Evolutionary conservation across 108 stramenopile genomes (phyloP), one percentile per base, ranked within the genome.

Genomic region (Seminavis robusta): DNA sequence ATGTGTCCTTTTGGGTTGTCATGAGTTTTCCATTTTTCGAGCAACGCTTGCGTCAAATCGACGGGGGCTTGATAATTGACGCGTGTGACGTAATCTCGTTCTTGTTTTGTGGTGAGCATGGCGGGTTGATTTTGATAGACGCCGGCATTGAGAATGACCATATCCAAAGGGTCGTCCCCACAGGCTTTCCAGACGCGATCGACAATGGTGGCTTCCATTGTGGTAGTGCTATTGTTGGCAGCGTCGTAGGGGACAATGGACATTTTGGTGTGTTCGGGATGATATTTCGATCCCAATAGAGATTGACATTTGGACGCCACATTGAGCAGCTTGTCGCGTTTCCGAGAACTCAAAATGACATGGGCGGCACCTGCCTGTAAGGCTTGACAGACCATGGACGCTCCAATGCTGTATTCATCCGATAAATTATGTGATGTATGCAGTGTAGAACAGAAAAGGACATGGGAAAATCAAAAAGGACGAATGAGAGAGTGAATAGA

Each of bases 261-360:
- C 20, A 58, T 28, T 23, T 17, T 38, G 5, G 56, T 58, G 13
- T 11, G 6, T 9, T 56, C 25, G 4, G 4, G 3, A n/a, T n/a
- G n/a, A n/a, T n/a, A n/a, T n/a, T n/a, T n/a, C n/a, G n/a, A n/a
- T n/a, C n/a, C n/a, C n/a, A n/a, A n/a, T n/a, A n/a, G n/a, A n/a
- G n/a, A n/a, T 42, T 41, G 59, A 44, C 73, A 69, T 17, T 30
- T 11, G 1, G 57, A 10, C 16, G 61, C 56, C 19, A 69, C 56
- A 4, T 9, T 19, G 37, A 70, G 24, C 26, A 75, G 19, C 13
- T 44, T 20, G 6, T 45, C 61, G 9, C 46, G 13, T 10, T 32
- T 20, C 13, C 74, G 55, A 26, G 68, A 61, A n/a, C 69, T 63
- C 13, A 75, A 23, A 27, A 75, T 64, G 21, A 75, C 33, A 45